phyloP scores from a whole-genome alignment of 331 rosid genomes.

The Telfairia occidentalis region DNA sequence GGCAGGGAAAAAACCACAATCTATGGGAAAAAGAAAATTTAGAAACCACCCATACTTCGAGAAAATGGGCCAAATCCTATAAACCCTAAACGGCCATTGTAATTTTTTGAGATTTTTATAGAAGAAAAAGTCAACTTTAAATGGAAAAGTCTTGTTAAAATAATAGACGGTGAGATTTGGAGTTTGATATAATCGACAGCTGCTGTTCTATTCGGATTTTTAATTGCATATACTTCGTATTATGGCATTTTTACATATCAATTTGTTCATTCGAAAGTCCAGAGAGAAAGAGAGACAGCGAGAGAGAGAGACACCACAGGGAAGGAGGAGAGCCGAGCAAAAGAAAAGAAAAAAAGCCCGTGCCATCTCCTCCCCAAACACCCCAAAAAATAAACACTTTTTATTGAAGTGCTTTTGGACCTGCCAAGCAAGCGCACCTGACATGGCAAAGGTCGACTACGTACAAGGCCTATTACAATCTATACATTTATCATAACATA shows the following conservation, averaged over 20 bases:
- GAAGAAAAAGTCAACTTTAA: too few species aligned
- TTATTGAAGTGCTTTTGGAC: conserved; percentile 26
- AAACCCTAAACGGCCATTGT: background rate
- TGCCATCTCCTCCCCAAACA: conserved; percentile 30
- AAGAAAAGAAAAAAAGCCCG: background rate
- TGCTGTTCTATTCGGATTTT: too few species aligned
- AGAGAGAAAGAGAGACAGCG: background rate
- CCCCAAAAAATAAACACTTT: background rate
- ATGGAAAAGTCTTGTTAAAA: background rate
- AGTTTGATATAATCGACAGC: too few species aligned
- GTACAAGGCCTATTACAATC: background rate
- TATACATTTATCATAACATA: background rate
- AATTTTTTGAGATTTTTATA: too few species aligned
- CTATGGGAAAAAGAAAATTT: background rate
- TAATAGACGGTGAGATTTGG: too few species aligned
- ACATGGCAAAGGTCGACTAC: conserved; percentile 24
- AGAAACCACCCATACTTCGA: background rate
- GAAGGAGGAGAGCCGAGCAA: conserved; percentile 36
- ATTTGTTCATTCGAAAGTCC: too few species aligned
- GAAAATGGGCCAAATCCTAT: background rate
- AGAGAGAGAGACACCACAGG: background rate
- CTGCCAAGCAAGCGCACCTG: background rate
- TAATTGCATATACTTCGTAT: too few species aligned
- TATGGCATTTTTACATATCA: too few species aligned
- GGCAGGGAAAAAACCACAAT: background rate